Evolutionary conservation across 1,139 yeast genomes (phyloP), one percentile per base, ranked within the genome.

Genomic region (Ogataea hybrid): DNA sequence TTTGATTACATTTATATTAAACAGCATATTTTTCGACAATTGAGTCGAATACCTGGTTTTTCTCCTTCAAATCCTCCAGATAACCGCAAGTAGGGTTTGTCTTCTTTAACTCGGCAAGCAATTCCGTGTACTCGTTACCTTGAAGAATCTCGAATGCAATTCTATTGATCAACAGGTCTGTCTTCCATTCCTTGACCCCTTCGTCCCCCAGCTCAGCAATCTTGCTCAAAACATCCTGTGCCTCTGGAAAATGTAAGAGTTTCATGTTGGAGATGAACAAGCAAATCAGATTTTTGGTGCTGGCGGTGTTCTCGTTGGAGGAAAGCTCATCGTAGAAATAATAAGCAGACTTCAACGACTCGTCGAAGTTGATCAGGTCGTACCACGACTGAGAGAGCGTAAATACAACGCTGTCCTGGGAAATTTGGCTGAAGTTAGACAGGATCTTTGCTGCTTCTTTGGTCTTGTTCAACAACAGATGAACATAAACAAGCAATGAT

Each of bases 131-230:
- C 10, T 50, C 46, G 21, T 54, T 68, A 12, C 77, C 77, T 50
- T 71, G 64, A 52, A 77, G 64, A 44, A 74, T 70, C 46, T 74
- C 71, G 42, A 70, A 70, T 2, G 82, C 68, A 43, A 81, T 73
- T 57, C 73, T 68, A 58, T 75, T 75, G 40, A 82, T 80, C 38
- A 79, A 53, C 35, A 75, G 67, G 56, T 76, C 75, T 15, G 70
- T 72, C 31, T 54, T 49, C 54, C 59, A 58, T 22, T 42, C 44
- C 18, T 31, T 27, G 41, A 46, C 37, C 11, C 35, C 32, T 16
- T 56, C 56, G n/a, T 46, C 54, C 44, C 58, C 54, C 39, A 53
- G 50, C 35, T 62, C 64, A 37, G 62, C 57, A 44, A 62, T 50
- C 39, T 60, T 49, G 25, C 56, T 59, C 4, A 69, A 55, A 28